Percentiles rank a stretch among this genome's conserved stretches.
Conservation (phyloP, 306 rosid genomes). For the Nissolia schottii region DNA sequence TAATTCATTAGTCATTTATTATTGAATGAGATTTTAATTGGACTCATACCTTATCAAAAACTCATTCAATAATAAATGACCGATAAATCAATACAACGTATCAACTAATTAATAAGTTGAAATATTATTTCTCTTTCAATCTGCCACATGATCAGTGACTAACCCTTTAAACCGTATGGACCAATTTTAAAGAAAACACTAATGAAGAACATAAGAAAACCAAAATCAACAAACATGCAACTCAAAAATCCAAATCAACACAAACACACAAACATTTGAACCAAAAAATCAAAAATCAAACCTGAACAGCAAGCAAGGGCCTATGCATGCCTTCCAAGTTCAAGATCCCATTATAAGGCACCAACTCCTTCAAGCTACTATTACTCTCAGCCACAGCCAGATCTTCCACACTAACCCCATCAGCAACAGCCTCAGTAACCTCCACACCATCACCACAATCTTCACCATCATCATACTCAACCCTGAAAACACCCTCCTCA, state of each 20-base stretch:
- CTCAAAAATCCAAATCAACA: neutral
- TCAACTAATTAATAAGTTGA: too few species aligned
- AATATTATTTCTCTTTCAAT: too few species aligned
- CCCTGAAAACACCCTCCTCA: slow-evolving; percentile 81
- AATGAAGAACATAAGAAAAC: neutral
- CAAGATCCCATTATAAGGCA: slow-evolving; percentile 61
- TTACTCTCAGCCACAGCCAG: slow-evolving; percentile 62
- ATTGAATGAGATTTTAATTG: too few species aligned
- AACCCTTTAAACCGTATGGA: too few species aligned
- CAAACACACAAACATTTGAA: neutral
- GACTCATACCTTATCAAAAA: too few species aligned
- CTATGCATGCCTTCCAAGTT: slow-evolving; percentile 84
- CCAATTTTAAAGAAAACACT: too few species aligned
- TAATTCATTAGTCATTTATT: too few species aligned
- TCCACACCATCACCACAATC: slow-evolving; percentile 85
- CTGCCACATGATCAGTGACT: too few species aligned
- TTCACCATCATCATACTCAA: slow-evolving; percentile 65
- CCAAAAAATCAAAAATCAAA: slow-evolving; percentile 15
- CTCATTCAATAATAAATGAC: too few species aligned
- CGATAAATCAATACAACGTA: too few species aligned
- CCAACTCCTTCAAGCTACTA: slow-evolving; percentile 48
- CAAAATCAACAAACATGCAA: neutral
- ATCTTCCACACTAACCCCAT: slow-evolving; percentile 52
- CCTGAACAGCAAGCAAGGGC: slow-evolving; percentile 84
- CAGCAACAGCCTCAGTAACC: slow-evolving; percentile 58